Percentiles rank a stretch among this genome's conserved stretches.
phyloP scores from a whole-genome alignment of 331 rosid genomes.

The Pyracantha coccinea region DNA sequence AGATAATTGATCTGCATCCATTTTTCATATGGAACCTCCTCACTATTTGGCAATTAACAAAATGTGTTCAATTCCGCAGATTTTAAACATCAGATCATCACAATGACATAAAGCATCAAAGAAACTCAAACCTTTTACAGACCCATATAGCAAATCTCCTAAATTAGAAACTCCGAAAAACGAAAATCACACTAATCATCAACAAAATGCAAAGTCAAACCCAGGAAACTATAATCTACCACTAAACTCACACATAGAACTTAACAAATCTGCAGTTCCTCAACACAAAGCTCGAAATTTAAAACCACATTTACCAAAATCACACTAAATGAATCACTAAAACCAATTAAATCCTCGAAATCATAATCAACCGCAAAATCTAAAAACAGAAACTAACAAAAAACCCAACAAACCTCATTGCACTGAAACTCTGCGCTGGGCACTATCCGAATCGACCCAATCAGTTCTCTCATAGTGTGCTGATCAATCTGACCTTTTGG shows the following conservation, averaged over 20 bases:
- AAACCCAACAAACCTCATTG: constrained; percentile 42
- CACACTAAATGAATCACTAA: too few relatives aligned
- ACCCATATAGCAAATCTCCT: neutral
- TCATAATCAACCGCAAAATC: neutral
- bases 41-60: neutral
- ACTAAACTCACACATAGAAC: neutral
- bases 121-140: neutral
- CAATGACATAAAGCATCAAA: neutral
- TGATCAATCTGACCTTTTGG: constrained; percentile 38
- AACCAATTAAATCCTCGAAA: neutral
- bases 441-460: constrained; percentile 45
- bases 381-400: neutral
- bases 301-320: neutral
- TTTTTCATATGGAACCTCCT: neutral
- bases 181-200: neutral
- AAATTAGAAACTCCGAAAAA: neutral
- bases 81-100: neutral
- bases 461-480: constrained; percentile 74
- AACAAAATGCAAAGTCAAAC: neutral
- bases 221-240: neutral
- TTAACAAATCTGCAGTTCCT: neutral
- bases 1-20: neutral
- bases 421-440: constrained; percentile 44
- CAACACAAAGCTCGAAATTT: neutral
- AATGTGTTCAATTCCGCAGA: neutral